Conservation (phyloP, 257 asterid species). For the Solanum habrochaites region DNA sequence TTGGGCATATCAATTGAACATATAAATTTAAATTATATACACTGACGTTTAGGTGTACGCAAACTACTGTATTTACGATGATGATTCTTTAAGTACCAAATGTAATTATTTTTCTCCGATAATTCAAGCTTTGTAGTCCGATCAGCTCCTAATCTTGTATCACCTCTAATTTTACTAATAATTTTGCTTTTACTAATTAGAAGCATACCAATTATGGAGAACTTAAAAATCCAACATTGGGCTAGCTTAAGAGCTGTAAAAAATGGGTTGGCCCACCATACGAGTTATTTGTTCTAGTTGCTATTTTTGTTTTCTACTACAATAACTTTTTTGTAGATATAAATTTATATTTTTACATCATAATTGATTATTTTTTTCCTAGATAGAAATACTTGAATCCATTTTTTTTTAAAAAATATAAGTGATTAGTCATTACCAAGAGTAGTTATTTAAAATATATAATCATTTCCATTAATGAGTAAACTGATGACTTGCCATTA, state of each 20-base stretch:
- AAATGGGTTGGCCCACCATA: neutral
- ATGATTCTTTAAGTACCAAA: neutral
- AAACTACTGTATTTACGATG: neutral
- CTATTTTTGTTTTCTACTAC: neutral
- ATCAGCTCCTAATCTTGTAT: neutral
- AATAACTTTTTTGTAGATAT: neutral
- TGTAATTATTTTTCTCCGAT: neutral
- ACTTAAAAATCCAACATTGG: neutral
- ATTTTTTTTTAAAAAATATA: too few relatives aligned
- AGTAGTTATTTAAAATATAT: neutral
- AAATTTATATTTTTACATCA: too few relatives aligned
- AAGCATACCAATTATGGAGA: neutral
- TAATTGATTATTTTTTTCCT: too few relatives aligned
- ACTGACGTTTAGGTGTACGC: neutral
- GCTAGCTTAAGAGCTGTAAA: neutral
- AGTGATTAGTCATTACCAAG: neutral
- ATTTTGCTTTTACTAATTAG: neutral
- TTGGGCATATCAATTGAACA: neutral
- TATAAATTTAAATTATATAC: neutral
- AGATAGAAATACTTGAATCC: neutral
- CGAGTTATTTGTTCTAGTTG: neutral
- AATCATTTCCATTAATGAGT: neutral
- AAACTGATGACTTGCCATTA: neutral
- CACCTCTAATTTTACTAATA: neutral
- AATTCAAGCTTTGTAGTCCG: neutral